These are phyloP conservation scores for Aspergillus novofumigatus DNA, from an alignment of 2,329 filamentous ascomycete genomes.

Conservation along the genomic window DNA sequence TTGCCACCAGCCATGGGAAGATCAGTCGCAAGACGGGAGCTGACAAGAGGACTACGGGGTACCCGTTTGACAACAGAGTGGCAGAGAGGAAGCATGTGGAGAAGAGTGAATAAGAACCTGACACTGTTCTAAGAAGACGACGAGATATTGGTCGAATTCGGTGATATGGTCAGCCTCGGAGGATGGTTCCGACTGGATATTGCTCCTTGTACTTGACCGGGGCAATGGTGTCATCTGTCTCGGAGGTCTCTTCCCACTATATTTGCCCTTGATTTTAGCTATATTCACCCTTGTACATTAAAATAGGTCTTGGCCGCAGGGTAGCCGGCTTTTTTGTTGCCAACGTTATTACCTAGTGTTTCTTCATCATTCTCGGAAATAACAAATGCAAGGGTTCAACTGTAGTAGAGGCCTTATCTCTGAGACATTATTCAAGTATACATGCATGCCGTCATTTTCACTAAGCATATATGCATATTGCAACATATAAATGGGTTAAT, in stretches of 20 bases:
- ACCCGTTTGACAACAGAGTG: constrained; percentile 60
- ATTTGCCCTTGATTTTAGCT: background rate
- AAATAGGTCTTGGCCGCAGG: background rate
- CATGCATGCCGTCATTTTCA: background rate
- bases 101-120: constrained; percentile 20
- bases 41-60: constrained; percentile 63
- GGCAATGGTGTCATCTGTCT: background rate
- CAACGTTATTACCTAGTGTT: background rate
- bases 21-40: constrained; percentile 61
- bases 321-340: background rate
- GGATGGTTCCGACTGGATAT: background rate
- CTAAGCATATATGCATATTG: background rate
- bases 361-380: background rate
- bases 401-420: background rate
- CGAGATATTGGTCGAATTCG: background rate
- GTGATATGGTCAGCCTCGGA: background rate
- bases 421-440: background rate
- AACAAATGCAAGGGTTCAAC: background rate
- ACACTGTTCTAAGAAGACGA: background rate
- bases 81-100: constrained; percentile 48
- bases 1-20: constrained; percentile 52
- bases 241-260: background rate
- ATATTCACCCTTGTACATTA: background rate
- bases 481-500: background rate
- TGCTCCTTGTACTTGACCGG: background rate